These are phyloP conservation scores for Leishmania major DNA, from an alignment of 208 protist species.

Conservation along the genomic window DNA sequence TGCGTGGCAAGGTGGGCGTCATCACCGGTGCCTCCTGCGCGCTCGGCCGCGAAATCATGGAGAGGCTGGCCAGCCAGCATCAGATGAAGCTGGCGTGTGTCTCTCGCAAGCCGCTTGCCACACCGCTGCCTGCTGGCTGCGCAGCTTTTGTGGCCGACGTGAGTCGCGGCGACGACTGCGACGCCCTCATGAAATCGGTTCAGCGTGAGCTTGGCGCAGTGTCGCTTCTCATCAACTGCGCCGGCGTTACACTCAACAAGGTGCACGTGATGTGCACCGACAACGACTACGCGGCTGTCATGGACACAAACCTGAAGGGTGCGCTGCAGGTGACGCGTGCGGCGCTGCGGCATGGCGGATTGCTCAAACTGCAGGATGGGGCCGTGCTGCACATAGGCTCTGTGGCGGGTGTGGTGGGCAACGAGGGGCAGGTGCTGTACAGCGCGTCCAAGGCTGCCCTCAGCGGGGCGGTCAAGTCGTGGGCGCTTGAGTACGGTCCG, in stretches of 20 bases:
- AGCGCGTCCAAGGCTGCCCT: constrained; percentile 91
- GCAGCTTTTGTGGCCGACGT: constrained; percentile 60
- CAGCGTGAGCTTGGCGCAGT: constrained; percentile 46
- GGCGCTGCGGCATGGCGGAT: constrained; percentile 77
- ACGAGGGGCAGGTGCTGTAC: constrained; percentile 92
- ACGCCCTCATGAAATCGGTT: constrained; percentile 58
- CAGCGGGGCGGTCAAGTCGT: constrained; percentile 78
- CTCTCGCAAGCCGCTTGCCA: constrained; percentile 44
- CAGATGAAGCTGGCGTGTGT: constrained; percentile 67
- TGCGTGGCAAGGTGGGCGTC: constrained; percentile 66
- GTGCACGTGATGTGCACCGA: constrained; percentile 67
- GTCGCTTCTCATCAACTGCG: constrained; percentile 79
- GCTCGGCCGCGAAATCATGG: constrained; percentile 55
- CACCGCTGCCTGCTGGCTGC: constrained; percentile 45
- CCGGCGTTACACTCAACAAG: constrained; percentile 81
- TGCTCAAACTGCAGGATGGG: constrained; percentile 56
- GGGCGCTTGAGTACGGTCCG: constrained; percentile 79
- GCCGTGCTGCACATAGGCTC: constrained; percentile 84
- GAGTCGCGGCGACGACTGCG: constrained; percentile 43
- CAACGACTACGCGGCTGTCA: constrained; percentile 67
- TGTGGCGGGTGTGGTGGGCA: constrained; percentile 71
- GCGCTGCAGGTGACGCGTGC: constrained; percentile 73
- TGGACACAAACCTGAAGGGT: constrained; percentile 81
- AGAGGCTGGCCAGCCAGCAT: constrained; percentile 49
- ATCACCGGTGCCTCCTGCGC: constrained; percentile 75